These are phyloP conservation scores for Lachnellula subtilissima DNA, from an alignment of 2,329 filamentous ascomycete species.

Conservation along the genomic window DNA sequence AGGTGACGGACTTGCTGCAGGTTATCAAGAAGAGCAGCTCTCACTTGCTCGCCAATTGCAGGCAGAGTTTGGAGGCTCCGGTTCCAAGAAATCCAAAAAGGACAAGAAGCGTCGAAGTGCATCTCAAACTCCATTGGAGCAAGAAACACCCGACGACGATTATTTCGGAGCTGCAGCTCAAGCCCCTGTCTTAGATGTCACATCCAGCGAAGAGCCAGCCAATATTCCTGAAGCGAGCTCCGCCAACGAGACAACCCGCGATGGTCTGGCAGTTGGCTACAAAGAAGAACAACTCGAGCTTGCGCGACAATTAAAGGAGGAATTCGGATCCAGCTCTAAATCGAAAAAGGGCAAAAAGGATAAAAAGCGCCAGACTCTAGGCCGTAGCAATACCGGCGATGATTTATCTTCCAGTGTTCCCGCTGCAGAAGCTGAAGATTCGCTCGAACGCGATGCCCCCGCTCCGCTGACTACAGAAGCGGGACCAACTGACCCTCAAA, in stretches of 20 bases:
- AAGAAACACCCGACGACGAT: constrained; percentile 10
- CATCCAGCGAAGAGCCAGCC: constrained; percentile 1
- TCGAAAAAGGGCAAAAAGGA: constrained; percentile 39
- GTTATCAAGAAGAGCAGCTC: constrained; percentile 26
- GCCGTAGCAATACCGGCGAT: constrained; percentile 14
- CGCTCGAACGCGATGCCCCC: neutral
- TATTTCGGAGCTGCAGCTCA: constrained; percentile 17
- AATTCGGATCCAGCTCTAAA: constrained; percentile 31
- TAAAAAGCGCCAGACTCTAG: constrained; percentile 17
- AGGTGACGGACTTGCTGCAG: constrained; percentile 18
- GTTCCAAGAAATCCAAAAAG: constrained; percentile 39
- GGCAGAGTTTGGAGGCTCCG: constrained; percentile 20
- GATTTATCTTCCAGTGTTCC: constrained; percentile 11
- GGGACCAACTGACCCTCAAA: neutral
- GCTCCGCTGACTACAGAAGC: neutral
- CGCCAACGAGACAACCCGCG: constrained; percentile 6
- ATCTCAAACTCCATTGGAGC: constrained; percentile 21
- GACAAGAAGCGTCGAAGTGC: constrained; percentile 23
- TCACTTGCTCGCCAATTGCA: constrained; percentile 26
- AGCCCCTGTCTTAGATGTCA: constrained; percentile 3
- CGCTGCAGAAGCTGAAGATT: constrained; percentile 6
- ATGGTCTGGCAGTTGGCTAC: constrained; percentile 19
- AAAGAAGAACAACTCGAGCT: constrained; percentile 26
- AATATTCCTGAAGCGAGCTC: constrained; percentile 3
- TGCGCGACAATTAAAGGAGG: constrained; percentile 27